Evolutionary conservation across 495 filamentous ascomycete species (phyloP), one percentile per base, ranked within the genome.

Genomic region (Aspergillus indologenus): DNA sequence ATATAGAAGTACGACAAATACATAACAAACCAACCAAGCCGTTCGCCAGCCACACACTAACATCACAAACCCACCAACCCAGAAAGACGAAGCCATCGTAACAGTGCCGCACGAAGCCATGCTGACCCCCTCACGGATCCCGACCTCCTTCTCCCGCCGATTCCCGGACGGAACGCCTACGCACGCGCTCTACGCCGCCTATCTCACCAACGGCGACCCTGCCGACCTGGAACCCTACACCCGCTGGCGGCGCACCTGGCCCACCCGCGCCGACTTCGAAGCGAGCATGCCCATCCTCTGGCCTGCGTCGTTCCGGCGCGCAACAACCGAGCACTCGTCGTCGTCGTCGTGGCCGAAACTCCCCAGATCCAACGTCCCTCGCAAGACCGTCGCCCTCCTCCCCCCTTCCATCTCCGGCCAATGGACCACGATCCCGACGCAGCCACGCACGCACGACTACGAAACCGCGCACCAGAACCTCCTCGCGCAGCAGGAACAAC

Each of bases 141-240:
- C 86, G 18, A 34, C 54, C n/a, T 64, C 65, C 18, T 74, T 78
- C 53, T 56, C 57, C 8, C 74, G 76, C 22, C 56, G 71, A 29
- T 77, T 83, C 46, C 69, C 82, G 15, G 72, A 77, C 21, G 77
- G 72, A 52, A 83, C 84, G 34, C 81, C 81, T 1, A 79, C 89
- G 23, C 89, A 93, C 60, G 86, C 85, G 5, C 74, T 90, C 17
- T 76, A 91, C 8, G 87, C 91, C n/a, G 82, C 86, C 1, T 87
- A 83, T 57, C 73, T 96, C 7, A 81, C 85, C 21, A 76, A 86
- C 34, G 70, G 70, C 18, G 58, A 65, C 51, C 56, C 68, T n/a
- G 58, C 68, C 26, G 59, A 71, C 15, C 68, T 75, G 9, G 56
- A 68, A 21, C 59, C 63, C 23, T 78, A 73, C 52, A 70, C 74